These are phyloP conservation scores for Suhomyces anneliseae DNA, from an alignment of 1,139 yeast species.

Conservation along the genomic window DNA sequence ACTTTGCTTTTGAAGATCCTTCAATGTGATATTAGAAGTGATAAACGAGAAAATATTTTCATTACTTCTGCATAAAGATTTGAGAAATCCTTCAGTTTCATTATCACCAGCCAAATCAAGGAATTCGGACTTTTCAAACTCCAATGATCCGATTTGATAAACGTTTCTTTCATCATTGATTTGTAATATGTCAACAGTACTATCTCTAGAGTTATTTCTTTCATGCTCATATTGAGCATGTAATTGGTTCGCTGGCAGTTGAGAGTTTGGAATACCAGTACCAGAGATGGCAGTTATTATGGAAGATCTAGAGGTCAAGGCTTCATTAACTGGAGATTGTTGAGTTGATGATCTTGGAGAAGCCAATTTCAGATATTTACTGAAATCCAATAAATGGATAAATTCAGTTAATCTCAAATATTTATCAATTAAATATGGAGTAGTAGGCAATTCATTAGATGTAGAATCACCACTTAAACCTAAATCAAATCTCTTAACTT, in stretches of 20 bases:
- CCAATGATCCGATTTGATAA: constrained; percentile 56
- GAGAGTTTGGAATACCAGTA: constrained; percentile 3
- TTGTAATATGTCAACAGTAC: constrained; percentile 11
- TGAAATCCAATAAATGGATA: constrained; percentile 41
- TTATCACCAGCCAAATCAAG: constrained; percentile 47
- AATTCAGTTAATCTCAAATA: constrained; percentile 62
- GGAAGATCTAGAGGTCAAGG: constrained; percentile 10
- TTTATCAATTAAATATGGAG: constrained; percentile 69
- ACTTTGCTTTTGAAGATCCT: constrained; percentile 50
- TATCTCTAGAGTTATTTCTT: constrained; percentile 12
- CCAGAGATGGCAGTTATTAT: constrained; percentile 9
- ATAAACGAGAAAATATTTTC: constrained; percentile 49
- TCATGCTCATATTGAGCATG: constrained; percentile 2
- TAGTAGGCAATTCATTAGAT: constrained; percentile 61
- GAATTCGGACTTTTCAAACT: constrained; percentile 53
- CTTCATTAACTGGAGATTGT: constrained; percentile 14
- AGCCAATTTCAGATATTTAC: constrained; percentile 9
- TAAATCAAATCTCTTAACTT: constrained; percentile 51
- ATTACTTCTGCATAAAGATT: constrained; percentile 45
- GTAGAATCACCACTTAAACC: constrained; percentile 46
- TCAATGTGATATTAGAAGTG: constrained; percentile 45
- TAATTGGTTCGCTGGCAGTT: constrained; percentile 2
- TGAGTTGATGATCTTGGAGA: constrained; percentile 5
- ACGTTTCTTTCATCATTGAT: constrained; percentile 24
- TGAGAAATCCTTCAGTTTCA: constrained; percentile 53